Base-by-base conservation (phyloP, 202 grass and related monocot genomes). In the Bolboschoenoplectus hybrid region DNA sequence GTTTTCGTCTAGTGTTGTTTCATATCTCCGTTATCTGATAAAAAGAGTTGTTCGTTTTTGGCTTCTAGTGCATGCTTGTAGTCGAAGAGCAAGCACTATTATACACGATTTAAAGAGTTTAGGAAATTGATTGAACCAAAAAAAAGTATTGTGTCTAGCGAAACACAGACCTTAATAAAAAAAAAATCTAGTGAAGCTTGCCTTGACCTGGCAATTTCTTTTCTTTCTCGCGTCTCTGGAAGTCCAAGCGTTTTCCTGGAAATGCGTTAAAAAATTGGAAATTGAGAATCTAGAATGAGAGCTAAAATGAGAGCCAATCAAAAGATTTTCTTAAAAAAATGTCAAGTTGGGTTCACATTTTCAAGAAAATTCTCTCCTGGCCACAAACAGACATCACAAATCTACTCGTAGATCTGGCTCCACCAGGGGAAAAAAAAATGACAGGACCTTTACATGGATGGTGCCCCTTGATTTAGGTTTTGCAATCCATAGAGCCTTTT, bases 391-490 rank as follows among this genome's bases (percentile, higher is more conserved):
- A 79, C 74, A 57, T 58, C 14, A n/a, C 1, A 41, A 78, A 79
- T 60, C 75, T 57, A 16, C 2, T 39, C 14, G 8, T 79, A 79
- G 32, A 40, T 79, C 6, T 79, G 35, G 75, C 51, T 55, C 51
- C 50, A 78, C 51, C 32, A 36, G 9, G 0, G 1, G 0, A 26
- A 57, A 56, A 51, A 57, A 56, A 76, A 79, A 40, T 17, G 75
- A 79, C 52, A 79, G 51, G 34, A 79, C 35, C 75, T 79, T 79
- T 79, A 60, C 35, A 79, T 40, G 52, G 75, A 79, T 79, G 75
- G 75, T 79, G 75, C 12, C 52, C 17, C 43, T 73, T 73, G n/a
- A 71, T 72, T 47, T 45, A 26, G 41, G 11, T 17, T 19, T 26
- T 20, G 16, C 11, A 72, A 73, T 49, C 44, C 47, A 26, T 0